Base-by-base conservation (phyloP, 2,329 filamentous ascomycete species). In the Pezizomycotina sp. region DNA sequence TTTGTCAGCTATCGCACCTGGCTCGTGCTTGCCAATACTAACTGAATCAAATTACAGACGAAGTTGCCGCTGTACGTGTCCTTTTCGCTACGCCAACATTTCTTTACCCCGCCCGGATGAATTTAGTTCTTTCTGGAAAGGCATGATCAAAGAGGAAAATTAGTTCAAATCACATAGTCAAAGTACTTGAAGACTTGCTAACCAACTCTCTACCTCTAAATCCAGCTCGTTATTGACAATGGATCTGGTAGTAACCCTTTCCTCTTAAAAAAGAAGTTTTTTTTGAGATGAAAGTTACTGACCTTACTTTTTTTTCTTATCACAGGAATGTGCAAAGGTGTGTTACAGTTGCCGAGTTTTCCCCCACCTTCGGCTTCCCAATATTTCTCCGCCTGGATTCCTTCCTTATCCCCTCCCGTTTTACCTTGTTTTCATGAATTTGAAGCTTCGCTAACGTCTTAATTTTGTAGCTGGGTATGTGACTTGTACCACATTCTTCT, bases 311-410 rank as follows among this genome's bases (percentile, higher is more conserved):
- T 48, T 51, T 38, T 52, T 43, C 58, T 49, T 63, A 95, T 86
- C 77, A 95, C 89, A 68, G 89, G 89, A 76, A 95, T 98, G 89
- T 98, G 89, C 72, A 98, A 98, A 74, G 89, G 89, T 78, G 89
- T n/a, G n/a, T n/a, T n/a, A n/a, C n/a, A n/a, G n/a, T n/a, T n/a
- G n/a, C n/a, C n/a, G n/a, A n/a, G n/a, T n/a, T n/a, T n/a, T n/a
- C n/a, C n/a, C n/a, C n/a, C n/a, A n/a, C n/a, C n/a, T n/a, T n/a
- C n/a, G n/a, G n/a, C n/a, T n/a, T n/a, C n/a, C n/a, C n/a, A n/a
- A n/a, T n/a, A n/a, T n/a, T n/a, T n/a, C n/a, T n/a, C n/a, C n/a
- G n/a, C n/a, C n/a, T n/a, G n/a, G 39, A 32, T 15, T 13, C 27
- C 24, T 36, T 21, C 20, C 31, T 6, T 5, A 27, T 15, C 20